Base-by-base conservation (phyloP, 2,329 filamentous ascomycete species). In the Rhynchosporium secalis region DNA sequence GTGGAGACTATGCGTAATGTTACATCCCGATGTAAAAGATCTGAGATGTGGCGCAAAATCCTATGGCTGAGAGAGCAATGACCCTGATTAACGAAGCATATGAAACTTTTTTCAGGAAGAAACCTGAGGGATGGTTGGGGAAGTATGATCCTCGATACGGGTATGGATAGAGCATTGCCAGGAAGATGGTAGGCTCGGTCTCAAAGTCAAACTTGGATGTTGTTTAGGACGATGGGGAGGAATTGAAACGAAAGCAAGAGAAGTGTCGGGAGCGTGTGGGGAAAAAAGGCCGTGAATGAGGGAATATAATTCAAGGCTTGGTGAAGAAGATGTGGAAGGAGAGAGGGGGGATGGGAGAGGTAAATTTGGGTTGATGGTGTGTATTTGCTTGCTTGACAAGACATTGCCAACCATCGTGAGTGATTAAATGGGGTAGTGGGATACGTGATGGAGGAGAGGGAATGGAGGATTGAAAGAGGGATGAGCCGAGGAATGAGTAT, bases 391-490 rank as follows among this genome's bases (percentile, higher is more conserved):
- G 31, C 20, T 55, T 40, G 51, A 55, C 28, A 13, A n/a, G 9
- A 76, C 76, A 40, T 70, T 70, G 68, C 51, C 51, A 15, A 26
- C 20, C 6, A 12, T 15, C 15, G 10, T 20, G 4, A 55, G 51
- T 55, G 51, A 55, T 40, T 55, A 36, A 36, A 41, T 55, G 10
- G 40, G 51, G 51, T 13, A n/a, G 29, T 28, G 12, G 33, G 51
- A 55, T 40, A 40, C 26, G 3, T 31, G 51, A n/a, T 55, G 51
- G 51, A 55, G 40, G 33, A 3, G 36, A 40, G 36, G 36, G 36
- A 3, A 40, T 8, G 36, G 36, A 12, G 12, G 12, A 40, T 40
- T 12, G 36, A 12, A 40, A 7, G 20, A 40, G 36, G 7, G 36
- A 12, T 40, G 36, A 12, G 36, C 12, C 20, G 20, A 20, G 20